Conservation (phyloP, 225 moss, liverwort and hornwort genomes). For the Climacium dendroides region DNA sequence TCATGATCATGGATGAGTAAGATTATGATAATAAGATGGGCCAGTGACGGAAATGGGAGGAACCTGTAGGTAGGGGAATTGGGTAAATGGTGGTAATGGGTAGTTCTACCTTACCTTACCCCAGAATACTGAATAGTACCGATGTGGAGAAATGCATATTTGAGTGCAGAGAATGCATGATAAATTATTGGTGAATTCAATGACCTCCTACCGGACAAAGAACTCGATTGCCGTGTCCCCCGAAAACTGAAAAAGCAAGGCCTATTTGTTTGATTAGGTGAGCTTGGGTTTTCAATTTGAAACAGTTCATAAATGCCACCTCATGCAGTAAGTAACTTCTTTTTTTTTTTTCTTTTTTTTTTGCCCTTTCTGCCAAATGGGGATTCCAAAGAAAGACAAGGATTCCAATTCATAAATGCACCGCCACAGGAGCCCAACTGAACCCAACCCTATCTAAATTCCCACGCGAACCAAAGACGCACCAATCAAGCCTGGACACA, state of each 20-base stretch:
- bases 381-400: background rate
- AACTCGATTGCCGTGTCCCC: background rate
- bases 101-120: too few species aligned
- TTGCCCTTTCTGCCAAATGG: background rate
- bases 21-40: too few species aligned
- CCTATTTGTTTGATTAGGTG: too few species aligned
- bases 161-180: background rate
- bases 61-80: too few species aligned
- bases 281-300: background rate
- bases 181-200: background rate
- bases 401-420: background rate
- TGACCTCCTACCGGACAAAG: background rate
- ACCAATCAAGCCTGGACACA: background rate
- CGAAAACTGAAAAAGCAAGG: background rate
- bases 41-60: too few species aligned
- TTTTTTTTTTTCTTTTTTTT: too few species aligned
- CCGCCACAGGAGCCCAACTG: too few species aligned
- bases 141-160: background rate
- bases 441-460: background rate
- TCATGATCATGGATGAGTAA: too few species aligned
- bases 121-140: too few species aligned
- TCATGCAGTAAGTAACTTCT: too few species aligned
- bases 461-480: too few species aligned
- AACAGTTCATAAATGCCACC: background rate
- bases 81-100: too few species aligned